Evolutionary conservation across 768 basidiomycete genomes (phyloP).

Genomic region (Agrocybe praecox): DNA sequence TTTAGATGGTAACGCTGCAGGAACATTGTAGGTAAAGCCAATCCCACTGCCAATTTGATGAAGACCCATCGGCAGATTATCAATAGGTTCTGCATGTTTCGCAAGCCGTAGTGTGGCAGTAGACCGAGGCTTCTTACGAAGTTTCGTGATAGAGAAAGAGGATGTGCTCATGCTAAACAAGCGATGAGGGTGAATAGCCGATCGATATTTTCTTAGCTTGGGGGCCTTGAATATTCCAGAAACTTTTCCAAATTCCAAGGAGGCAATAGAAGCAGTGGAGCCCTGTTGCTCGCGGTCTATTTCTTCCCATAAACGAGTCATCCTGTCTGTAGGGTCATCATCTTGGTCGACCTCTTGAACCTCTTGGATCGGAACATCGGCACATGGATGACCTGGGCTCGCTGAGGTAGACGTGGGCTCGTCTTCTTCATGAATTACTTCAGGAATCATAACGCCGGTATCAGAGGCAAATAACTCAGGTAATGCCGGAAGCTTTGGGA

Average conservation of each 20-base stretch:
- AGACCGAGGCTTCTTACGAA: slow-evolving; percentile 40
- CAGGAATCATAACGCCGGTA: slow-evolving; percentile 6
- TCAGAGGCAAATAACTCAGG: slow-evolving; percentile 11
- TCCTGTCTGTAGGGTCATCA: slow-evolving; percentile 18
- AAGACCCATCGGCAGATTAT: slow-evolving; percentile 45
- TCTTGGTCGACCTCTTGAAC: not conserved
- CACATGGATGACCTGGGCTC: not conserved
- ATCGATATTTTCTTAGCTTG: slow-evolving; percentile 41
- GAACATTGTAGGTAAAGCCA: slow-evolving; percentile 46
- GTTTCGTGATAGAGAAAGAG: slow-evolving; percentile 37
- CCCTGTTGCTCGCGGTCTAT: slow-evolving; percentile 40
- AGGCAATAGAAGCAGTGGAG: slow-evolving; percentile 15
- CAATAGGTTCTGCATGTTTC: slow-evolving; percentile 23
- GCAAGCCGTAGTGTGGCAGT: slow-evolving; percentile 1
- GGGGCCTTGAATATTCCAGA: slow-evolving; percentile 26
- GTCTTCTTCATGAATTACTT: slow-evolving; percentile 20
- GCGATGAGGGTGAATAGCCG: slow-evolving; percentile 30
- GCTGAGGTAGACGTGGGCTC: slow-evolving; percentile 12
- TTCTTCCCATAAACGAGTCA: slow-evolving; percentile 44
- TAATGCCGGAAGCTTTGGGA: slow-evolving; percentile 3
- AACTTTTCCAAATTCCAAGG: slow-evolving; percentile 23
- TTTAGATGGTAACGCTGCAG: slow-evolving; percentile 25
- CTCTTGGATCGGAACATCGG: not conserved
- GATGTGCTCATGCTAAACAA: slow-evolving; percentile 33
- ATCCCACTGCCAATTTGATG: slow-evolving; percentile 55